Conservation (phyloP, 257 asterid genomes). For the Eustoma russellianum region DNA sequence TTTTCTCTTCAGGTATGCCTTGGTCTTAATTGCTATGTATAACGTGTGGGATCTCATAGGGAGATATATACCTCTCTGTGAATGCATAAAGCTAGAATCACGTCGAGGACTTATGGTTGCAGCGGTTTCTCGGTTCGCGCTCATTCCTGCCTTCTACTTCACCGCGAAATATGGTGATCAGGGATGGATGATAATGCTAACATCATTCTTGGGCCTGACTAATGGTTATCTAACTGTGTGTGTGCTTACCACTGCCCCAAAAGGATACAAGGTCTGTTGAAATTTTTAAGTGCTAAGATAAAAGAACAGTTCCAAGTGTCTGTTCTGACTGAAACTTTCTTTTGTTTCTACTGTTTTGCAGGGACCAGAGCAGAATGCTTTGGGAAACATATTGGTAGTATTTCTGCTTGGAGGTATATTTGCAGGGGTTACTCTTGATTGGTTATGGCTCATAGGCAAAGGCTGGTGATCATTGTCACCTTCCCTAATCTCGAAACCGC, state of each 20-base stretch:
- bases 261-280: slow-evolving; percentile 34
- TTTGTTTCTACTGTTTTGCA: slow-evolving; percentile 1
- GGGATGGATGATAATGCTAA: slow-evolving; percentile 39
- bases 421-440: slow-evolving; percentile 31
- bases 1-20: slow-evolving; percentile 28
- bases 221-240: slow-evolving; percentile 41
- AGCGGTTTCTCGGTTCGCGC: slow-evolving; percentile 13
- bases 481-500: too few species aligned
- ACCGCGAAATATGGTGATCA: slow-evolving; percentile 36
- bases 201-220: slow-evolving; percentile 29
- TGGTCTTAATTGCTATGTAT: slow-evolving; percentile 32
- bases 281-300: neutral
- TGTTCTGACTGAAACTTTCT: neutral
- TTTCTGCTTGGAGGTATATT: slow-evolving; percentile 35
- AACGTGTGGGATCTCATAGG: slow-evolving; percentile 42
- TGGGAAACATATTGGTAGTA: slow-evolving; percentile 29
- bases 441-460: slow-evolving; percentile 44
- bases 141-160: slow-evolving; percentile 38
- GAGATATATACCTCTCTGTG: slow-evolving; percentile 26
- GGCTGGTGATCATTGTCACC: slow-evolving; percentile 24
- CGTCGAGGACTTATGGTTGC: slow-evolving; percentile 21
- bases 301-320: neutral
- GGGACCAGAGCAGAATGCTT: slow-evolving; percentile 38
- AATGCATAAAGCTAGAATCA: slow-evolving; percentile 27
- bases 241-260: slow-evolving; percentile 34